Conservation (phyloP, 352 stramenopile species). For the Phytophthora constricta region DNA sequence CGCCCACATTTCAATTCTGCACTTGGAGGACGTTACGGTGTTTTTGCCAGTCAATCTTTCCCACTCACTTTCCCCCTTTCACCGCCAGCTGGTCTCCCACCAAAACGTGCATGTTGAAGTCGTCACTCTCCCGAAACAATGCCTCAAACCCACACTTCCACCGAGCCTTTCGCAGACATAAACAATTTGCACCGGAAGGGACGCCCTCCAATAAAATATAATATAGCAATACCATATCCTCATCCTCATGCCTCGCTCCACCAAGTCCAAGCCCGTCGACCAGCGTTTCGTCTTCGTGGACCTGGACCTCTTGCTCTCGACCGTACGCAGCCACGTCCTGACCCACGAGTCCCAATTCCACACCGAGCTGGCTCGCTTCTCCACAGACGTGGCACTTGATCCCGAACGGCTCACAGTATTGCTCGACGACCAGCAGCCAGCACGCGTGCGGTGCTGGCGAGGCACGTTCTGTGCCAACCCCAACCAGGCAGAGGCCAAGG, state of each 20-base stretch:
- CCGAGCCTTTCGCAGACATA: not conserved
- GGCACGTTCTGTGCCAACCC: slow-evolving; percentile 32
- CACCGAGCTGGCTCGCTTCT: slow-evolving; percentile 19
- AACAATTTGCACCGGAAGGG: slow-evolving; percentile 1
- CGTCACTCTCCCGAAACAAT: not conserved
- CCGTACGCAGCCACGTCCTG: slow-evolving; percentile 19
- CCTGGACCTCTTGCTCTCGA: slow-evolving; percentile 26
- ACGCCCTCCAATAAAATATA: too few relatives aligned
- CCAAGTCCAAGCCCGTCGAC: not conserved
- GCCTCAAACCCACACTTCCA: not conserved
- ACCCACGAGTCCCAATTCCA: slow-evolving; percentile 24
- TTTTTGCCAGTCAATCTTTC: too few relatives aligned
- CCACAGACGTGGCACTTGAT: slow-evolving; percentile 22
- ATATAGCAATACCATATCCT: too few relatives aligned
- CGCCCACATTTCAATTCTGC: too few relatives aligned
- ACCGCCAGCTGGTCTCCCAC: not conserved
- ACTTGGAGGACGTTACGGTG: too few relatives aligned
- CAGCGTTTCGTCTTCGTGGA: slow-evolving; percentile 39
- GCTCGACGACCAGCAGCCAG: slow-evolving; percentile 26
- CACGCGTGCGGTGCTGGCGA: slow-evolving; percentile 27
- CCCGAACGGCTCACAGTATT: slow-evolving; percentile 24
- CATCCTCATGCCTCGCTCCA: not conserved
- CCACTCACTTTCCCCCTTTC: too few relatives aligned
- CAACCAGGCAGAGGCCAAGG: slow-evolving; percentile 18
- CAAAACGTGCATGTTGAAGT: not conserved